A percentile compares a stretch with the other conserved stretches of the same genome.
Conservation (phyloP, 2,329 filamentous ascomycete species). For the Trichoderma semiorbis region DNA sequence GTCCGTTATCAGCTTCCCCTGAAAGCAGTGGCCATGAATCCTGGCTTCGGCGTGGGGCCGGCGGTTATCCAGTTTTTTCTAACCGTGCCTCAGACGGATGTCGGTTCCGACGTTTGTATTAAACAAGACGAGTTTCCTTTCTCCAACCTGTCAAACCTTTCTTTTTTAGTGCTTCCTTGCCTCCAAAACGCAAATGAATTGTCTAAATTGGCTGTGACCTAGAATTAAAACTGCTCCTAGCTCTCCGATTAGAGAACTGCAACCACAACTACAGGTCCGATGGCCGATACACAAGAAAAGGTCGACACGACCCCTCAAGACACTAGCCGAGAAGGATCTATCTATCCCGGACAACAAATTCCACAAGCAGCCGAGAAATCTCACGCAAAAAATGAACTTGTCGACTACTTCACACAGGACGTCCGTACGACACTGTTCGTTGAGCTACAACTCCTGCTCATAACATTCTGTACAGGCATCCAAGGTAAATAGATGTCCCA, state of each 20-base stretch:
- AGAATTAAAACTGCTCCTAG: background rate
- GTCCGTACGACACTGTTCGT: conserved; percentile 40
- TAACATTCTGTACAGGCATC: conserved; percentile 51
- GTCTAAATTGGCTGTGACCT: background rate
- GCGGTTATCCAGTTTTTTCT: conserved; percentile 7
- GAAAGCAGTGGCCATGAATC: background rate
- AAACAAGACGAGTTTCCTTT: background rate
- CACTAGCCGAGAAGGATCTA: conserved; percentile 7
- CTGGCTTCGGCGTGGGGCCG: conserved; percentile 15
- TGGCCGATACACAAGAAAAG: conserved; percentile 8
- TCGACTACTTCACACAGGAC: conserved; percentile 25
- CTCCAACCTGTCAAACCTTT: background rate
- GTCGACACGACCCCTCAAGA: background rate
- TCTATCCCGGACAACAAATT: background rate
- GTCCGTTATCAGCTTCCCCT: background rate
- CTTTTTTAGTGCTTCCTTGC: background rate
- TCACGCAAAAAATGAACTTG: background rate
- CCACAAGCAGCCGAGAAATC: background rate
- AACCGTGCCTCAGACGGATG: conserved; percentile 14
- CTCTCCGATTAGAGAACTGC: background rate
- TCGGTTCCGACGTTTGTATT: conserved; percentile 11
- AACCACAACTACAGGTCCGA: background rate
- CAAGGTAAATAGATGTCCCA: conserved; percentile 37
- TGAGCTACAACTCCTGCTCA: conserved; percentile 44
- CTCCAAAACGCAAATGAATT: background rate